Conservation (phyloP, 306 rosid genomes). For the Vicia villosa region DNA sequence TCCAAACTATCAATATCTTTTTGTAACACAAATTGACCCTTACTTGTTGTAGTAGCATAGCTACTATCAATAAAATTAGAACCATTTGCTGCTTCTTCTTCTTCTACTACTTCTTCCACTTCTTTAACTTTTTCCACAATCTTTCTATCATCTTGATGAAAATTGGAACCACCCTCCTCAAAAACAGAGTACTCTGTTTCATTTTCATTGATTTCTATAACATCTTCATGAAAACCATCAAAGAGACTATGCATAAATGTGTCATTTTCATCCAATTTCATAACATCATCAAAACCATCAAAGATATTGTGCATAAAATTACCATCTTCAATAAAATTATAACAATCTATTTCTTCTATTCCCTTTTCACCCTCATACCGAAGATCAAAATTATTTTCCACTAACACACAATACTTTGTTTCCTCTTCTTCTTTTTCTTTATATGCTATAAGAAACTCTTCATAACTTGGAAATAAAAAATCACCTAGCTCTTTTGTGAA, state of each 20-base stretch:
- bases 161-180: background rate
- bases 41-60: conserved; percentile 30
- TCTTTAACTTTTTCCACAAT: conserved; percentile 14
- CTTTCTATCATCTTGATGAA: background rate
- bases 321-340: conserved; percentile 22
- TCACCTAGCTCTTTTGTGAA: conserved; percentile 41
- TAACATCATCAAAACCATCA: background rate
- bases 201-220: too few species aligned
- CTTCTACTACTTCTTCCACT: background rate
- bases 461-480: conserved; percentile 35
- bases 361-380: background rate
- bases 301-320: background rate
- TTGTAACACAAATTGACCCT: conserved; percentile 38
- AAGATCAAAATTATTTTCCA: too few species aligned
- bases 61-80: background rate
- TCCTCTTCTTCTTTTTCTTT: conserved; percentile 21
- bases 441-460: conserved; percentile 14
- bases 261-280: conserved; percentile 28
- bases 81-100: conserved; percentile 29
- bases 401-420: conserved; percentile 10
- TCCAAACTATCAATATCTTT: conserved; percentile 42
- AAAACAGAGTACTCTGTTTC: conserved; percentile 15
- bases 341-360: background rate
- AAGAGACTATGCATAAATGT: background rate
- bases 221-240: too few species aligned